A percentile compares a stretch with the other conserved stretches of the same genome.
phyloP scores from a whole-genome alignment of 164 flowering plant genomes.

The Cinnamomum micranthum region DNA sequence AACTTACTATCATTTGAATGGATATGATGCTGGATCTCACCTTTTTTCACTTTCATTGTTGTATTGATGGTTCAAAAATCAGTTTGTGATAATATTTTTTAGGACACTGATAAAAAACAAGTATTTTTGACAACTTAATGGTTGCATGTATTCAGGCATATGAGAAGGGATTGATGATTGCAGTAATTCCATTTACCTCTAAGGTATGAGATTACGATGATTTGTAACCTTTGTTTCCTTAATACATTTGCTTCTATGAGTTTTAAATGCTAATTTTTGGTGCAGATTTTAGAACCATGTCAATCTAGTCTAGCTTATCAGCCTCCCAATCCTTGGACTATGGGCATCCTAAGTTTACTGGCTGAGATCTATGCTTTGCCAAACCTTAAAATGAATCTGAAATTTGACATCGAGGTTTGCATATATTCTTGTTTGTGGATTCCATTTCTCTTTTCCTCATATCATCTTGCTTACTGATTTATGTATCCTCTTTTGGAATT shows the following conservation, averaged over 20 bases:
- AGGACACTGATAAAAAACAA: too few relatives aligned
- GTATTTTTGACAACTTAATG: background rate
- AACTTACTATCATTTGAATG: background rate
- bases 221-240: conserved; percentile 5
- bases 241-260: background rate
- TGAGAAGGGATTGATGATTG: conserved; percentile 96
- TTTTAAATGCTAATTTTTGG: conserved; percentile 12
- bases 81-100: background rate
- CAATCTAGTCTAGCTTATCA: conserved; percentile 81
- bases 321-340: conserved; percentile 99
- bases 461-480: background rate
- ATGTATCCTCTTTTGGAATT: conserved; percentile 11
- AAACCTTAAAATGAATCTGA: conserved; percentile 94
- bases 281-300: conserved; percentile 85
- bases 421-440: background rate
- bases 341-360: conserved; percentile 87
- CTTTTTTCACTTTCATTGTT: background rate
- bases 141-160: conserved; percentile 58
- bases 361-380: conserved; percentile 93
- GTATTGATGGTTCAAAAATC: background rate
- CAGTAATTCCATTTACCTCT: conserved; percentile 94
- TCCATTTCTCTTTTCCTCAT: background rate
- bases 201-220: conserved; percentile 50
- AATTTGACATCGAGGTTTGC: conserved; percentile 94
- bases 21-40: background rate